Percentiles rank a stretch among this genome's conserved stretches.
phyloP scores from a whole-genome alignment of 345 rosid species.

The Cardamine chenopodiifolia region DNA sequence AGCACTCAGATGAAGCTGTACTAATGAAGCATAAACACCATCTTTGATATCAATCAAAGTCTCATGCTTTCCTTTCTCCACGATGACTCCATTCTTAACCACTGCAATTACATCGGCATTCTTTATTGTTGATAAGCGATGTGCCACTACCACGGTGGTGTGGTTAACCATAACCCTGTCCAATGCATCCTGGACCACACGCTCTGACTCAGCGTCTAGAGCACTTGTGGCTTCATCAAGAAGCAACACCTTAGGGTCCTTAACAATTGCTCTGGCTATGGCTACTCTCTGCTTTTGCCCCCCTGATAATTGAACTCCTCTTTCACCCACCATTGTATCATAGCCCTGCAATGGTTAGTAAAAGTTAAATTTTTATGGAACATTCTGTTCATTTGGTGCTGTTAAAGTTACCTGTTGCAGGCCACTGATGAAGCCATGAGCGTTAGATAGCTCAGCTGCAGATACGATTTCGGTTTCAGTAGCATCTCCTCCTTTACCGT shows the following conservation, averaged over 20 bases:
- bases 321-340: conserved; percentile 70
- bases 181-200: conserved; percentile 66
- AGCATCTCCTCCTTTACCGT: conserved; percentile 74
- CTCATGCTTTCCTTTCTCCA: conserved; percentile 69
- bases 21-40: conserved; percentile 65
- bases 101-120: conserved; percentile 64
- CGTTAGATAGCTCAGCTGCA: conserved; percentile 75
- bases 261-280: conserved; percentile 72
- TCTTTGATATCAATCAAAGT: conserved; percentile 48
- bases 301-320: conserved; percentile 72
- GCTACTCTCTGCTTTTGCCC: conserved; percentile 86
- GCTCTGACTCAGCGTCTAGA: conserved; percentile 69
- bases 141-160: conserved; percentile 67
- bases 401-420: conserved; percentile 60
- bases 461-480: conserved; percentile 67
- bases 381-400: not conserved
- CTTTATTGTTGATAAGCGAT: conserved; percentile 62
- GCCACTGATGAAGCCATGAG: conserved; percentile 80
- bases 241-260: conserved; percentile 62
- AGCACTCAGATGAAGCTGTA: conserved; percentile 59
- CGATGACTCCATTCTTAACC: conserved; percentile 57
- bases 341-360: no score
- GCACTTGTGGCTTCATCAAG: conserved; percentile 83
- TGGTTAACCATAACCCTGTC: conserved; percentile 61
- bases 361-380: no score